Percentiles rank a stretch among this genome's conserved stretches.
These are phyloP conservation scores for Apiotrichum brassicae DNA, from an alignment of 1,284 basidiomycete species.

Conservation along the genomic window DNA sequence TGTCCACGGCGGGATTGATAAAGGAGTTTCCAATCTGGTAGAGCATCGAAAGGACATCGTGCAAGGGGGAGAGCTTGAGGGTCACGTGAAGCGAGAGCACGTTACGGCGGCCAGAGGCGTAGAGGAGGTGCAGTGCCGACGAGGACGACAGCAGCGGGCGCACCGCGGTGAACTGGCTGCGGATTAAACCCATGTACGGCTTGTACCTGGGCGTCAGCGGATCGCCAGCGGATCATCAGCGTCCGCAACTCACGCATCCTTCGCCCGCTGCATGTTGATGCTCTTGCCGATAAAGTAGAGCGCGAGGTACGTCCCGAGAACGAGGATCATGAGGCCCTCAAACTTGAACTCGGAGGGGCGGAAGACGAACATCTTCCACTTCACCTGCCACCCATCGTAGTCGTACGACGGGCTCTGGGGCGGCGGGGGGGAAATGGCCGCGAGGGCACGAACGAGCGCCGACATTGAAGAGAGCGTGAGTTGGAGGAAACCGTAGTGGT, in stretches of 20 bases:
- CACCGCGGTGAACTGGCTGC: conserved; percentile 30
- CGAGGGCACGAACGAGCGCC: conserved; percentile 45
- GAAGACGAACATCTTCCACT: conserved; percentile 69
- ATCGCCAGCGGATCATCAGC: no score
- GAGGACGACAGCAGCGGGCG: conserved; percentile 31
- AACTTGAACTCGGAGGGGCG: conserved; percentile 69
- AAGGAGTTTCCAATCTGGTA: conserved; percentile 55
- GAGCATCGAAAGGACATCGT: conserved; percentile 60
- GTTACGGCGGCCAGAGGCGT: conserved; percentile 74
- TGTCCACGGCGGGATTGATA: conserved; percentile 64
- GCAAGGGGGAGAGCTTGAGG: conserved; percentile 68
- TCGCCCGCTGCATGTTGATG: conserved; percentile 33
- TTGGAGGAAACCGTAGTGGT: no score
- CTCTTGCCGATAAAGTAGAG: conserved; percentile 37
- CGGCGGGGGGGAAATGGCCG: conserved; percentile 52
- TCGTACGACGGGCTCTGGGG: conserved; percentile 40
- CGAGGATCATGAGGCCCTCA: conserved; percentile 57
- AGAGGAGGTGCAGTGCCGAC: conserved; percentile 58
- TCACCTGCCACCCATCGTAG: conserved; percentile 60
- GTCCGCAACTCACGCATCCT: conserved; percentile 39
- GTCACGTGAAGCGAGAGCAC: conserved; percentile 69
- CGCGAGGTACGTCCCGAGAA: conserved; percentile 47
- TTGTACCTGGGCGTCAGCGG: conserved; percentile 17
- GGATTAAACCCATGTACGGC: conserved; percentile 20
- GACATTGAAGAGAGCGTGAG: conserved; percentile 20